These are phyloP conservation scores for Rhodomyrtus psidioides DNA, from an alignment of 441 rosid genomes.

Conservation along the genomic window DNA sequence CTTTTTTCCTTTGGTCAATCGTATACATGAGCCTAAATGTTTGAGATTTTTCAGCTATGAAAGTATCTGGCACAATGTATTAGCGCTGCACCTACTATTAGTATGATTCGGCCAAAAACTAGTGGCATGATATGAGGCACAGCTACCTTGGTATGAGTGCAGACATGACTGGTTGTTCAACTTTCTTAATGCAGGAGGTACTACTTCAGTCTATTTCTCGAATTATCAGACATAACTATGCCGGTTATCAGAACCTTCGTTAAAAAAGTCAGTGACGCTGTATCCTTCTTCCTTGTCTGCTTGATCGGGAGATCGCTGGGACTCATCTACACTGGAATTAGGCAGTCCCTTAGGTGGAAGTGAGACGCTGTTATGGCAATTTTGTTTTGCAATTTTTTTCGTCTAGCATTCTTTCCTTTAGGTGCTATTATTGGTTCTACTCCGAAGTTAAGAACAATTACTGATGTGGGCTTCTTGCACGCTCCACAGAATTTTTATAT, in stretches of 20 bases:
- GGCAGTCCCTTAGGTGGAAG: constrained; percentile 89
- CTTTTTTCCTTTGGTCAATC: neutral
- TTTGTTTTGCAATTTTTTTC: neutral
- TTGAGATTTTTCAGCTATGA: neutral
- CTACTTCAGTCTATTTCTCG: constrained; percentile 80
- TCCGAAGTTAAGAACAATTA: neutral
- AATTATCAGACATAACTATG: constrained; percentile 75
- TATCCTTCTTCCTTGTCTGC: constrained; percentile 78
- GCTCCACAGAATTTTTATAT: neutral
- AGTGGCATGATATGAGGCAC: neutral
- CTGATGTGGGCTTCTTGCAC: neutral
- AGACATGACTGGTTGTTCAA: neutral
- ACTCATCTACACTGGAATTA: constrained; percentile 81
- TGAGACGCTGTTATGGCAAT: constrained; percentile 16
- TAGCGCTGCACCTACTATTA: neutral
- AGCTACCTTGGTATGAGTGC: neutral
- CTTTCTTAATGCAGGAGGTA: constrained; percentile 58
- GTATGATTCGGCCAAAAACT: neutral
- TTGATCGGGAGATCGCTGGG: constrained; percentile 87
- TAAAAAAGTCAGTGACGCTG: constrained; percentile 61
- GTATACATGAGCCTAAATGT: neutral
- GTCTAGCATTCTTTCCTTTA: neutral
- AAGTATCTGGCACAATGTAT: neutral
- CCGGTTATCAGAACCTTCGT: constrained; percentile 64
- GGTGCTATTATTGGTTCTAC: neutral